A percentile compares a stretch with the other conserved stretches of the same genome.
Conservation (phyloP, 2,329 filamentous ascomycete species). For the Sphaerulina musiva region DNA sequence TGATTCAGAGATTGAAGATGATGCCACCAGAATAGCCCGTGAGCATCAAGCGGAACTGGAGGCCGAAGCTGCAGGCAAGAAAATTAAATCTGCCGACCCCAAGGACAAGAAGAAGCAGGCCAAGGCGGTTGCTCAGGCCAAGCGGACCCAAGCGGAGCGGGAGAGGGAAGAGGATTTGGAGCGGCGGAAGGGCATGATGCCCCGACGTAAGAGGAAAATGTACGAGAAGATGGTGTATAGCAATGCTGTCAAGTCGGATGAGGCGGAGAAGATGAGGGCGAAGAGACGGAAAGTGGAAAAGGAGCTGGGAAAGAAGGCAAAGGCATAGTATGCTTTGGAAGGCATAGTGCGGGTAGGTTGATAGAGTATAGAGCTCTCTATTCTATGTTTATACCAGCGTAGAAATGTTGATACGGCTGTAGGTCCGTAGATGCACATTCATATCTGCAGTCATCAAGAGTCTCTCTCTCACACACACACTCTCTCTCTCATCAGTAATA, state of each 20-base stretch:
- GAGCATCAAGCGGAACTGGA: conserved; percentile 86
- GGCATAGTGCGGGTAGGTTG: not conserved
- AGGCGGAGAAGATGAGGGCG: conserved; percentile 75
- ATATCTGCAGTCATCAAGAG: too few species aligned
- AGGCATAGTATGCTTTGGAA: not conserved
- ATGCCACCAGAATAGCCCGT: conserved; percentile 54
- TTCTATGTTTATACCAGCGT: too few species aligned
- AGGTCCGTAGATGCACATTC: too few species aligned
- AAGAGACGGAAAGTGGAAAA: conserved; percentile 86
- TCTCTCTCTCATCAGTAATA: too few species aligned
- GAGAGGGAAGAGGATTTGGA: conserved; percentile 81
- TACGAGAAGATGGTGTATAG: conserved; percentile 96
- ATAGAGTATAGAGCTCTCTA: not conserved
- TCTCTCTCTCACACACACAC: too few species aligned
- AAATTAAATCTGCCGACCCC: conserved; percentile 45
- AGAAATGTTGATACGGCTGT: too few species aligned
- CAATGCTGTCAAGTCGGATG: conserved; percentile 86
- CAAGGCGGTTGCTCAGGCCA: conserved; percentile 64
- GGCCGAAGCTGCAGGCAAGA: conserved; percentile 72
- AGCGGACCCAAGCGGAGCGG: conserved; percentile 55
- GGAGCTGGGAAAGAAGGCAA: conserved; percentile 12
- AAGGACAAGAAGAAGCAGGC: conserved; percentile 52
- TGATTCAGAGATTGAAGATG: conserved; percentile 47
- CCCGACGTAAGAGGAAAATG: conserved; percentile 94
- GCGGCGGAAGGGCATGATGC: conserved; percentile 95